Conservation (phyloP, 495 filamentous ascomycete species). For the Oleoguttula mirabilis region DNA sequence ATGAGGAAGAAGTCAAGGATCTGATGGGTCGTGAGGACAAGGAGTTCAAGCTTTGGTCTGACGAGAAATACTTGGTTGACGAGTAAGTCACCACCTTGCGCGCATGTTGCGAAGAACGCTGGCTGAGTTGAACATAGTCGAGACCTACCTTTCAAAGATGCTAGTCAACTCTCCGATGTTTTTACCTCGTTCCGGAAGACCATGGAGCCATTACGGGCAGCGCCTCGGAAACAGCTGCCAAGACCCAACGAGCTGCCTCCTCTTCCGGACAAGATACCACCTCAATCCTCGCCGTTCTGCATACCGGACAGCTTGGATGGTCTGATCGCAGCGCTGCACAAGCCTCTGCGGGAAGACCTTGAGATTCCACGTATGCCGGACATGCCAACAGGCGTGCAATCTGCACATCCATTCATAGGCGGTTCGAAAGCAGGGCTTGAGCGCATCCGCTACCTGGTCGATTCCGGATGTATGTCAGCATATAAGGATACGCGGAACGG, state of each 20-base stretch:
- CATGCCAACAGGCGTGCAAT: constrained; percentile 35
- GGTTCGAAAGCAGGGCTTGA: constrained; percentile 45
- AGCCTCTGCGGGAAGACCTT: constrained; percentile 34
- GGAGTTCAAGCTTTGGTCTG: constrained; percentile 48
- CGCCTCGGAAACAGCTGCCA: constrained; percentile 40
- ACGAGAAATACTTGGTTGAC: constrained; percentile 65
- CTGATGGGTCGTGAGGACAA: constrained; percentile 37
- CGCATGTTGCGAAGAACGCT: neutral
- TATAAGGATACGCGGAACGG: constrained; percentile 62
- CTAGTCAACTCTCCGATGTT: constrained; percentile 48
- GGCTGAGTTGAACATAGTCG: constrained; percentile 33
- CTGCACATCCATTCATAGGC: constrained; percentile 54
- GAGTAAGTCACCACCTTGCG: constrained; percentile 41
- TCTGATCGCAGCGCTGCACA: constrained; percentile 40
- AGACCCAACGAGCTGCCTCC: constrained; percentile 39
- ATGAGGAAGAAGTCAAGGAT: constrained; percentile 41
- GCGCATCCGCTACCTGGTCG: constrained; percentile 46
- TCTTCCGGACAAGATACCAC: constrained; percentile 41
- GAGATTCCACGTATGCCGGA: constrained; percentile 31
- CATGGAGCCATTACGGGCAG: constrained; percentile 50
- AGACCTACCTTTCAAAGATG: constrained; percentile 39
- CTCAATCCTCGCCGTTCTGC: constrained; percentile 44
- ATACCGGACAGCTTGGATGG: constrained; percentile 42
- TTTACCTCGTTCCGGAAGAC: constrained; percentile 58
- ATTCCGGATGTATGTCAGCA: constrained; percentile 40